Conservation (phyloP, 805 yeast genomes). For the Metschnikowia gruessii region DNA sequence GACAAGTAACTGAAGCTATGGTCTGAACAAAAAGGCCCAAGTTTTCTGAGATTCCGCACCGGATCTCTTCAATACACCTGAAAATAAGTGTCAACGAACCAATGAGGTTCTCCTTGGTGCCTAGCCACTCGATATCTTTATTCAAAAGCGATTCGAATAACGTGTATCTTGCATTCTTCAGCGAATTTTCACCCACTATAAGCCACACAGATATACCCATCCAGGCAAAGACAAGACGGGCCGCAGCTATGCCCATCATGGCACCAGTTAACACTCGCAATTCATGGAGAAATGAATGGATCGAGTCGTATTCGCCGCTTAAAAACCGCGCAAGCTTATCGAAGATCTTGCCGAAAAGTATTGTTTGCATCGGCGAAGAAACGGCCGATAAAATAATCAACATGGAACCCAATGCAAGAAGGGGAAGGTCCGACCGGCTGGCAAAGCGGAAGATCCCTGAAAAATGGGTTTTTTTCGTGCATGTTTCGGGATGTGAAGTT, state of each 20-base stretch:
- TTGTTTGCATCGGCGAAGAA: conserved; percentile 58
- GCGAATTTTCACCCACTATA: conserved; percentile 69
- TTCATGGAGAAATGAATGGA: conserved; percentile 22
- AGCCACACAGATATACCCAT: conserved; percentile 59
- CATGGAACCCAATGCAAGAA: conserved; percentile 14
- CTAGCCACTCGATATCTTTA: conserved; percentile 61
- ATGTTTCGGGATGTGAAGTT: not conserved
- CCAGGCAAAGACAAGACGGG: conserved; percentile 43
- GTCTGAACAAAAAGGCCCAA: conserved; percentile 56
- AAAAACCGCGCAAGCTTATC: conserved; percentile 29
- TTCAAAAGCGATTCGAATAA: conserved; percentile 46
- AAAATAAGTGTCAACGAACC: conserved; percentile 67
- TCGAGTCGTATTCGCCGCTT: conserved; percentile 27
- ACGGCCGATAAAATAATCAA: conserved; percentile 52
- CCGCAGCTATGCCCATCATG: conserved; percentile 34
- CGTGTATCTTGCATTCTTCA: conserved; percentile 48
- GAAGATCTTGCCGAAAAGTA: conserved; percentile 66
- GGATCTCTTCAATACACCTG: conserved; percentile 69
- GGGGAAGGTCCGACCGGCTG: conserved; percentile 12
- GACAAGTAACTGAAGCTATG: conserved; percentile 49
- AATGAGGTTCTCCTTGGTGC: conserved; percentile 48
- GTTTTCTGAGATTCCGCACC: conserved; percentile 67
- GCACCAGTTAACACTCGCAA: conserved; percentile 29
- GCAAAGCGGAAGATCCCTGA: conserved; percentile 16
- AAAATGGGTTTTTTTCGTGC: not conserved